Evolutionary conservation across 1,284 basidiomycete species (phyloP).

Genomic region (Xanthoconium separans): DNA sequence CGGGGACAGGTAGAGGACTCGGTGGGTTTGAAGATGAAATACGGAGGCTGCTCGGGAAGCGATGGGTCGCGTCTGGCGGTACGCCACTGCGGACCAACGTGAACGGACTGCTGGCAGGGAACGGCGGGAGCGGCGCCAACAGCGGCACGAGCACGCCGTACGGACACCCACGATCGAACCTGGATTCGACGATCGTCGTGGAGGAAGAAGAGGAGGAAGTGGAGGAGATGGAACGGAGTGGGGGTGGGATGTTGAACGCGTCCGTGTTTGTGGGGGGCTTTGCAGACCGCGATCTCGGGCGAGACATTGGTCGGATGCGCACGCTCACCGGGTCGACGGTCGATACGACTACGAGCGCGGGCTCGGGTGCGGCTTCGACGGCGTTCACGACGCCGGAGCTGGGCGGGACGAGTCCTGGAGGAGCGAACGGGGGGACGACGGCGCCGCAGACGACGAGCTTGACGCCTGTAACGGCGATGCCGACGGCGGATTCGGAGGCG

Average conservation of each 20-base stretch:
- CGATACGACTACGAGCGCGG: slow-evolving; percentile 41
- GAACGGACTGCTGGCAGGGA: slow-evolving; percentile 34
- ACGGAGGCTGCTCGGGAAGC: slow-evolving; percentile 60
- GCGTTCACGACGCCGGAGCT: slow-evolving; percentile 66
- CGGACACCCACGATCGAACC: slow-evolving; percentile 48
- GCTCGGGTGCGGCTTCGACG: slow-evolving; percentile 44
- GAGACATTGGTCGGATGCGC: slow-evolving; percentile 37
- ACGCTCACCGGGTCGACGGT: slow-evolving; percentile 52
- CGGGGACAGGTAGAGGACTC: slow-evolving; percentile 40
- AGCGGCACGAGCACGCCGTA: slow-evolving; percentile 64
- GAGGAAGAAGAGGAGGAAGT: slow-evolving; percentile 77
- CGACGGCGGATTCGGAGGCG: slow-evolving; percentile 66
- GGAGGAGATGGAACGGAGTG: slow-evolving; percentile 49
- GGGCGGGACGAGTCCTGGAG: slow-evolving; percentile 29
- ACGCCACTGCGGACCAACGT: slow-evolving; percentile 56
- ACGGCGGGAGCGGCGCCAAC: slow-evolving; percentile 41
- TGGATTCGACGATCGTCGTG: slow-evolving; percentile 60
- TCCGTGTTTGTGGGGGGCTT: slow-evolving; percentile 36
- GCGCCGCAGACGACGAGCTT: slow-evolving; percentile 48
- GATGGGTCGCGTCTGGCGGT: slow-evolving; percentile 65
- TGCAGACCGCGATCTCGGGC: slow-evolving; percentile 38
- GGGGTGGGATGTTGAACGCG: slow-evolving; percentile 25
- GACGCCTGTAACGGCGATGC: slow-evolving; percentile 65
- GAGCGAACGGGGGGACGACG: slow-evolving; percentile 15
- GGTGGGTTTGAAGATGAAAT: slow-evolving; percentile 78